A percentile compares a stretch with the other conserved stretches of the same genome.
phyloP scores from a whole-genome alignment of 2,329 filamentous ascomycete species.

The Pyrenophora tritici-repentis region DNA sequence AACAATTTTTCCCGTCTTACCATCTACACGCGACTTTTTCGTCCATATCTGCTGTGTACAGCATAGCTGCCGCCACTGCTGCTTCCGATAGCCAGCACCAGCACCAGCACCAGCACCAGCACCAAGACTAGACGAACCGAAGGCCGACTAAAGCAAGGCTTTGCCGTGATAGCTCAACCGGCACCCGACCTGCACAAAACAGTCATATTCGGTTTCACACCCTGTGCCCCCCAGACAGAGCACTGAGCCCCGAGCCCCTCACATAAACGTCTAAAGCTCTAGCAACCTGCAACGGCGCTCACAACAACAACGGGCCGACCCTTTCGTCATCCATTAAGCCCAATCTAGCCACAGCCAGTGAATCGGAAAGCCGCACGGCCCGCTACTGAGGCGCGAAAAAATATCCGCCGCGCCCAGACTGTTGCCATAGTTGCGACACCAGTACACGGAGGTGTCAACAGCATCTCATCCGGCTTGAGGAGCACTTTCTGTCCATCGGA shows the following conservation, averaged over 20 bases:
- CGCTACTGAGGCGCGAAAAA: conserved; percentile 26
- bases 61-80: conserved; percentile 24
- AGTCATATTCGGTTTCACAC: conserved; percentile 7
- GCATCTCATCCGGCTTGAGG: conserved; percentile 22
- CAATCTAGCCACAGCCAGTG: conserved; percentile 28
- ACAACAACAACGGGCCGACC: conserved; percentile 39
- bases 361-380: conserved; percentile 26
- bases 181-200: conserved; percentile 2
- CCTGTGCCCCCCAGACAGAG: conserved; percentile 7
- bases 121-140: conserved; percentile 28
- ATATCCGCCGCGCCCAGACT: conserved; percentile 22
- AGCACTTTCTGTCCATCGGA: conserved; percentile 9
- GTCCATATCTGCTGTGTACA: conserved; percentile 23
- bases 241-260: background rate
- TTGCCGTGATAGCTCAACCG: conserved; percentile 7
- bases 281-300: conserved; percentile 20
- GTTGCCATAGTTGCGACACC: conserved; percentile 25
- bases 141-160: conserved; percentile 25
- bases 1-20: conserved; percentile 25
- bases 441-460: conserved; percentile 26
- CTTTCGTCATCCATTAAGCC: conserved; percentile 41
- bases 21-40: conserved; percentile 4
- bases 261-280: conserved; percentile 6
- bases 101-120: conserved; percentile 18
- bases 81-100: conserved; percentile 31